phyloP scores from a whole-genome alignment of 805 yeast species.

The Metschnikowia lochheadii region DNA sequence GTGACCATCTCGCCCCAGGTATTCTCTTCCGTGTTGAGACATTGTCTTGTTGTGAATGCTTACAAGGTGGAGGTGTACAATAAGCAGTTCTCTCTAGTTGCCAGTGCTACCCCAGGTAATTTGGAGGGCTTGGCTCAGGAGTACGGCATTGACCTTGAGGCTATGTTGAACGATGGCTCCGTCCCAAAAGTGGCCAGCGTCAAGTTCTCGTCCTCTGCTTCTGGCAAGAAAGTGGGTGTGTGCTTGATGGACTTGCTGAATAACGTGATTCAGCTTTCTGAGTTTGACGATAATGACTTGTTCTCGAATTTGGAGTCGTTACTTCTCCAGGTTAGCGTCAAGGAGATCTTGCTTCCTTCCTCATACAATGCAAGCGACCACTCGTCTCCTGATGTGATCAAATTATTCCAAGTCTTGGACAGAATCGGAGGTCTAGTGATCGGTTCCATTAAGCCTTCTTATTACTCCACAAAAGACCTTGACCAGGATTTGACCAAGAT shows the following conservation, averaged over 20 bases:
- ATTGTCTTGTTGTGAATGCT: slow-evolving; percentile 66
- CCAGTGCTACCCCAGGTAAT: slow-evolving; percentile 87
- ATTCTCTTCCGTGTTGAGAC: slow-evolving; percentile 58
- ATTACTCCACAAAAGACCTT: slow-evolving; percentile 61
- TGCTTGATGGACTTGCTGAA: slow-evolving; percentile 73
- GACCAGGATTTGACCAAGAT: slow-evolving; percentile 76
- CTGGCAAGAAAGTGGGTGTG: slow-evolving; percentile 61
- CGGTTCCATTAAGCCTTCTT: slow-evolving; percentile 53
- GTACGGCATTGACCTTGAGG: slow-evolving; percentile 50
- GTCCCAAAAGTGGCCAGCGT: slow-evolving; percentile 40
- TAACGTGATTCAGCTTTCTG: slow-evolving; percentile 64
- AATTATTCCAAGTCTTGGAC: slow-evolving; percentile 67
- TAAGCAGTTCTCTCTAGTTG: slow-evolving; percentile 53
- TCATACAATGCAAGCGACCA: slow-evolving; percentile 38
- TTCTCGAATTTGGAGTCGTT: slow-evolving; percentile 83
- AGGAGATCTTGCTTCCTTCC: slow-evolving; percentile 69
- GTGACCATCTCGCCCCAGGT: slow-evolving; percentile 78
- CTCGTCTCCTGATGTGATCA: slow-evolving; percentile 47
- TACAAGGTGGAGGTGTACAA: slow-evolving; percentile 79
- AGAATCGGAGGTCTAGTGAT: slow-evolving; percentile 69
- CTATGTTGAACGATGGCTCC: slow-evolving; percentile 48
- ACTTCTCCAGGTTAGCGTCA: slow-evolving; percentile 82
- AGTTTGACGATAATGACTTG: slow-evolving; percentile 82
- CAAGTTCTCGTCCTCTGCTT: slow-evolving; percentile 31
- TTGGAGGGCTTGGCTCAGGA: slow-evolving; percentile 46